Conservation (phyloP, 1,139 yeast species). For the Hansenula sp. region DNA sequence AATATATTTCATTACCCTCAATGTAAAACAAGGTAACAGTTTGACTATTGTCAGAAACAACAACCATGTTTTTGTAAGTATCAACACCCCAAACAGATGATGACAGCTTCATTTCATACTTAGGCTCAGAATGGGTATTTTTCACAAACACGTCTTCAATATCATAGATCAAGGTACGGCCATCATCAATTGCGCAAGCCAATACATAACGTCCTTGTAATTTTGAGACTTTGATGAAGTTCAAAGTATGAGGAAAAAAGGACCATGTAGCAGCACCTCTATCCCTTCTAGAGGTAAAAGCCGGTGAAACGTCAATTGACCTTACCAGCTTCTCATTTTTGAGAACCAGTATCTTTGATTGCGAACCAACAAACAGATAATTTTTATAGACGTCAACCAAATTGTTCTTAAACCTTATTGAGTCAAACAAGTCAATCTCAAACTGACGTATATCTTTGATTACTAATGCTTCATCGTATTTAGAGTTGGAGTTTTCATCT, state of each 20-base stretch:
- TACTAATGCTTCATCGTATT: constrained; percentile 13
- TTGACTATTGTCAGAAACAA: constrained; percentile 57
- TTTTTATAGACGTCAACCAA: constrained; percentile 12
- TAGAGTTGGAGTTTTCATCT: constrained; percentile 2
- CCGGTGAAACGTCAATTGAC: constrained; percentile 12
- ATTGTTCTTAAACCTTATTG: constrained; percentile 16
- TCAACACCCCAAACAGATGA: constrained; percentile 70
- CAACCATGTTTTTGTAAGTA: constrained; percentile 38
- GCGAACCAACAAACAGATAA: constrained; percentile 10
- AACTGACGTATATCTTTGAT: not conserved
- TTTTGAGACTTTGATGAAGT: constrained; percentile 35
- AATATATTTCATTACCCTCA: constrained; percentile 11
- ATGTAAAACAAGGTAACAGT: constrained; percentile 40
- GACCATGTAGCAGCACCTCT: constrained; percentile 41
- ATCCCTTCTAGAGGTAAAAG: constrained; percentile 12
- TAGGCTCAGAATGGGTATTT: constrained; percentile 27
- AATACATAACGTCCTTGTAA: constrained; percentile 34
- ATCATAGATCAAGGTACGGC: constrained; percentile 45
- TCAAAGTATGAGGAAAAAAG: constrained; percentile 54
- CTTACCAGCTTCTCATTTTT: constrained; percentile 4
- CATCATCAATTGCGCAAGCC: constrained; percentile 54
- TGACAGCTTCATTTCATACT: constrained; percentile 34
- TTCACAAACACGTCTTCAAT: constrained; percentile 21
- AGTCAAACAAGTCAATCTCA: not conserved
- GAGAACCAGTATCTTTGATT: constrained; percentile 9